Evolutionary conservation across 805 yeast genomes (phyloP).

Genomic region (Yarrowia sp.): DNA sequence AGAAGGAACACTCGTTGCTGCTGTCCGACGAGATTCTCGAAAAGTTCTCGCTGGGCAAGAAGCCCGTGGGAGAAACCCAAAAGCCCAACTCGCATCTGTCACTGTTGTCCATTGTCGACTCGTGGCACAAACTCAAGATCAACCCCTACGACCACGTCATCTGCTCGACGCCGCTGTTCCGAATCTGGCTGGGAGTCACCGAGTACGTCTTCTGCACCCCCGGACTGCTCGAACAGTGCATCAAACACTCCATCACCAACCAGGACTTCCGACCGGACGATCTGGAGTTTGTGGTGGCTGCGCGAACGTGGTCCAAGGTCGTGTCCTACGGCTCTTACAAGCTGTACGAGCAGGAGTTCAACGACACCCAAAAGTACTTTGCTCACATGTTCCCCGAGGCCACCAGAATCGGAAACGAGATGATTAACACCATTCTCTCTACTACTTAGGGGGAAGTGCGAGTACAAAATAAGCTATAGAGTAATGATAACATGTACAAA

Average conservation of each 20-base stretch:
- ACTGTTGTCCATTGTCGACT: constrained; percentile 87
- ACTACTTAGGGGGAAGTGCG: constrained; percentile 3
- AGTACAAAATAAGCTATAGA: neutral
- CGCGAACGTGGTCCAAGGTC: constrained; percentile 84
- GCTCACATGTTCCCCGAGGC: constrained; percentile 89
- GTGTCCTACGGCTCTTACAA: constrained; percentile 78
- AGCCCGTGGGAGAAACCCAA: constrained; percentile 65
- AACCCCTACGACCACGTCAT: constrained; percentile 96
- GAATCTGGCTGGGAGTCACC: constrained; percentile 92
- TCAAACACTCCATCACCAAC: constrained; percentile 72
- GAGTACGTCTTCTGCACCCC: constrained; percentile 90
- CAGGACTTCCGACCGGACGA: constrained; percentile 84
- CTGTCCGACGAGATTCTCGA: constrained; percentile 82
- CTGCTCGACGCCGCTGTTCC: constrained; percentile 91
- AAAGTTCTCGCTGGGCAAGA: constrained; percentile 75
- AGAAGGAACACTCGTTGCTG: constrained; percentile 62
- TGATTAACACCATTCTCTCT: constrained; percentile 74
- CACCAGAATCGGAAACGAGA: constrained; percentile 85
- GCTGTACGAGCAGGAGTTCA: constrained; percentile 74
- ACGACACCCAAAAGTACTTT: constrained; percentile 81
- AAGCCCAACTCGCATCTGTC: constrained; percentile 88
- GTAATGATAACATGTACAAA: neutral
- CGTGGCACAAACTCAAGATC: constrained; percentile 85
- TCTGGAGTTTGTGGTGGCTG: constrained; percentile 88
- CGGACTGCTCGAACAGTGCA: constrained; percentile 77